Conservation (phyloP, 805 yeast species). For the Spathaspora hagerdaliae region DNA sequence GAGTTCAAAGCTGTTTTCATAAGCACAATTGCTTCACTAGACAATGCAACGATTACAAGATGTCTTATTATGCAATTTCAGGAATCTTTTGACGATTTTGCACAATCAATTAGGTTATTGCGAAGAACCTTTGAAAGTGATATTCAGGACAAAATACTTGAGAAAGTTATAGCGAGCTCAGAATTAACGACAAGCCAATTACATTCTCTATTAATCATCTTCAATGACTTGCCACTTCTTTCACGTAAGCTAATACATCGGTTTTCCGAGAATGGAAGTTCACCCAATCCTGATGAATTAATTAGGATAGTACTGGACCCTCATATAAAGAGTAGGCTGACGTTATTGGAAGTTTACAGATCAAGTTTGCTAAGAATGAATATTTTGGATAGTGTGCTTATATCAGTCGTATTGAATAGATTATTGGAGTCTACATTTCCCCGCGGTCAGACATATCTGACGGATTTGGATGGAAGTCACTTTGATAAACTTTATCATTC, state of each 20-base stretch:
- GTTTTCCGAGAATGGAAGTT: background rate
- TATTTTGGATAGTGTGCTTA: conserved; percentile 1
- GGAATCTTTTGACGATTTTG: background rate
- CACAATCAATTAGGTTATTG: background rate
- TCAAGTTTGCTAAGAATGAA: conserved; percentile 1
- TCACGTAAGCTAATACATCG: background rate
- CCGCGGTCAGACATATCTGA: too few species aligned
- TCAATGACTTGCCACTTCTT: background rate
- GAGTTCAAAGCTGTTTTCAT: background rate
- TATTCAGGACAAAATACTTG: background rate
- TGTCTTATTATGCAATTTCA: background rate
- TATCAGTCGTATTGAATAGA: background rate
- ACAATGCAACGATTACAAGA: background rate
- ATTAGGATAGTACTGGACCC: background rate
- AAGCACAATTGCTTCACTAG: background rate
- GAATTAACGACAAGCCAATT: background rate
- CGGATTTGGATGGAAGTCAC: too few species aligned
- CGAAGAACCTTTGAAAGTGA: background rate
- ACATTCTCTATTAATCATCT: background rate
- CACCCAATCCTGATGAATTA: background rate
- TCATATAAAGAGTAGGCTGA: background rate
- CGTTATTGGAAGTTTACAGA: conserved; percentile 7
- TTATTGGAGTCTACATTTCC: conserved; percentile 10
- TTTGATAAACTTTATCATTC: background rate
- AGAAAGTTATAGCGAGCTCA: background rate